phyloP scores from a whole-genome alignment of 2,329 filamentous ascomycete species.

The Fusarium phyllophilum region DNA sequence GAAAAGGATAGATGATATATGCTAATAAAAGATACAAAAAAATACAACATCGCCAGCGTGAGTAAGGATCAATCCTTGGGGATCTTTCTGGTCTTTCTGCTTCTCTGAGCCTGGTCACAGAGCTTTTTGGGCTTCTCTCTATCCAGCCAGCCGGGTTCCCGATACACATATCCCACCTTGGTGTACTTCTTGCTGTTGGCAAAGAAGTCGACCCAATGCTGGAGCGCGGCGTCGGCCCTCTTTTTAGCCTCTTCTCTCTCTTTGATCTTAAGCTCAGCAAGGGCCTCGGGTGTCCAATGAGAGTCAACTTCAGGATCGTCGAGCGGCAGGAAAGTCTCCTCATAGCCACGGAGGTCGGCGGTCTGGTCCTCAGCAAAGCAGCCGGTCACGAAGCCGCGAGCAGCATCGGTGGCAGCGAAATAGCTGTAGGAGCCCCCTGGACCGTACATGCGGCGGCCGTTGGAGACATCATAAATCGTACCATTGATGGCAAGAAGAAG shows the following conservation, averaged over 20 bases:
- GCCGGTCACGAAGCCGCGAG: conserved; percentile 89
- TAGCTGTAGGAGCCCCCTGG: conserved; percentile 87
- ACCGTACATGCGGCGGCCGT: conserved; percentile 76
- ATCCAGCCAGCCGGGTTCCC: conserved; percentile 69
- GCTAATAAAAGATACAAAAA: background rate
- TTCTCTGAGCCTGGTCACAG: conserved; percentile 75
- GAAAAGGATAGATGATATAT: background rate
- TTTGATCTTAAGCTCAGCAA: conserved; percentile 63
- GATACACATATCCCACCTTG: conserved; percentile 78
- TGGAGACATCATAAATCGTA: conserved; percentile 85
- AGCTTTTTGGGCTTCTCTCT: conserved; percentile 70
- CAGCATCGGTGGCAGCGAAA: conserved; percentile 88
- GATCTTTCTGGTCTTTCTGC: conserved; percentile 61
- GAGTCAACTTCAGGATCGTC: conserved; percentile 71
- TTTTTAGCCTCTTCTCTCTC: conserved; percentile 73
- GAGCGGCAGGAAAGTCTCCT: conserved; percentile 81
- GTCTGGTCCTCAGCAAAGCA: conserved; percentile 90
- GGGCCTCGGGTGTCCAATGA: conserved; percentile 64
- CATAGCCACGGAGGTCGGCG: conserved; percentile 85
- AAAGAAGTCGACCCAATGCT: conserved; percentile 89
- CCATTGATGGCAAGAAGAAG: conserved; percentile 93
- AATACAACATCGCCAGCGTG: background rate
- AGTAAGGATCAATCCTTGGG: conserved; percentile 13
- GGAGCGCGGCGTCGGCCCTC: conserved; percentile 73
- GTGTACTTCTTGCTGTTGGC: conserved; percentile 81